Percentiles rank a stretch among this genome's conserved stretches.
phyloP scores from a whole-genome alignment of 1,284 basidiomycete genomes.

The Papiliotrema fonsecae region DNA sequence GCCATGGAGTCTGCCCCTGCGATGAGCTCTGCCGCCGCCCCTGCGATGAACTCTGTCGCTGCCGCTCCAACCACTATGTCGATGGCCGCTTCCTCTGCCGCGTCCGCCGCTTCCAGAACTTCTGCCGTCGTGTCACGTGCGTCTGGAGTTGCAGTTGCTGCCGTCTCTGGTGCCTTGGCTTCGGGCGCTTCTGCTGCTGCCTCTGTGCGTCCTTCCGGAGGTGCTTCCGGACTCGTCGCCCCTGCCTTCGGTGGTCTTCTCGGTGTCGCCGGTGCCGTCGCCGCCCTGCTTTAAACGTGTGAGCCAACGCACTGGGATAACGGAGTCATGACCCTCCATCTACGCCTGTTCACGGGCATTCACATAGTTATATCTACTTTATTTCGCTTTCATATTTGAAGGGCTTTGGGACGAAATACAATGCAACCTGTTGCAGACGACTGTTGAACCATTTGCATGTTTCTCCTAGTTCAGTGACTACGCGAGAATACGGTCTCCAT shows the following conservation, averaged over 20 bases:
- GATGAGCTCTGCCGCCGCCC: slow-evolving; percentile 11
- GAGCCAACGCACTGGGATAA: too few relatives aligned
- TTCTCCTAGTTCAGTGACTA: too few relatives aligned
- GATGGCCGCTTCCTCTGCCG: slow-evolving; percentile 7
- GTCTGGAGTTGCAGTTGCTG: slow-evolving; percentile 10
- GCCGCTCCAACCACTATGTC: slow-evolving; percentile 5
- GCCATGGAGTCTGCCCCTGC: slow-evolving; percentile 10
- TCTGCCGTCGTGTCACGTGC: slow-evolving; percentile 3
- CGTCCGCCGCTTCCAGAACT: slow-evolving; percentile 3
- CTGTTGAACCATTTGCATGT: too few relatives aligned
- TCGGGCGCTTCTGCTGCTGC: slow-evolving; percentile 2
- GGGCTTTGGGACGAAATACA: too few relatives aligned
- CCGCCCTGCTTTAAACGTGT: slow-evolving; percentile 34
- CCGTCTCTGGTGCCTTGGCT: slow-evolving; percentile 7
- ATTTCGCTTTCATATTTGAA: too few relatives aligned
- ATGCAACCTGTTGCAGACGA: too few relatives aligned
- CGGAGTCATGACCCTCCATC: too few relatives aligned
- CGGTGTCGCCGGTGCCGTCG: slow-evolving; percentile 29
- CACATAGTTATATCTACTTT: too few relatives aligned
- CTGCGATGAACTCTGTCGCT: slow-evolving; percentile 10
- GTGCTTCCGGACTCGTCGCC: slow-evolving; percentile 1
- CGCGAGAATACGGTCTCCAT: too few relatives aligned
- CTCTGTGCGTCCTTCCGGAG: slow-evolving; percentile 6
- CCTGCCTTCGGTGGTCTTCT: slow-evolving; percentile 23
- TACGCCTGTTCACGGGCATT: too few relatives aligned